These are phyloP conservation scores for Penicillium ochrochloron DNA, from an alignment of 495 filamentous ascomycete genomes.

Conservation along the genomic window DNA sequence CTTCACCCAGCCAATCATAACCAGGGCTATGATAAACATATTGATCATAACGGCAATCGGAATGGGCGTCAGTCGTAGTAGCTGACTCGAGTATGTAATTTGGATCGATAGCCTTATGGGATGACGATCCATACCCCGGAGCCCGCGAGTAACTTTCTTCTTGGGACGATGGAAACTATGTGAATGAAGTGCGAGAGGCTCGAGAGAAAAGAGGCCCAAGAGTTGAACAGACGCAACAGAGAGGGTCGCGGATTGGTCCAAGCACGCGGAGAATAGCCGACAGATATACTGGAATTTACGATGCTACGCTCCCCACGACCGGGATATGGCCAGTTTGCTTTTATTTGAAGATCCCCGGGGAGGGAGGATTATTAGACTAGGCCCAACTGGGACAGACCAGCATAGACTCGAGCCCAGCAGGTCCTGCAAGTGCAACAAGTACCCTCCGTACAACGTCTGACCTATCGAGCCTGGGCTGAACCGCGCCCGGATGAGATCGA, in stretches of 20 bases:
- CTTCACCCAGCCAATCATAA: background rate
- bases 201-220: background rate
- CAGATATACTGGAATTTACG: conserved; percentile 22
- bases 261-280: conserved; percentile 21
- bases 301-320: conserved; percentile 22
- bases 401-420: background rate
- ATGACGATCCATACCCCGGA: conserved; percentile 11
- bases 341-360: conserved; percentile 10
- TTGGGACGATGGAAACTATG: conserved; percentile 8
- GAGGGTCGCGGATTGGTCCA: conserved; percentile 4
- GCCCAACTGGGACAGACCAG: conserved; percentile 15
- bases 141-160: background rate
- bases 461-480: conserved; percentile 17
- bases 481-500: conserved; percentile 14
- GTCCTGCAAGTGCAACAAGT: background rate
- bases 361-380: background rate
- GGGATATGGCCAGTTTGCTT: conserved; percentile 4
- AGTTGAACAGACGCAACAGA: background rate
- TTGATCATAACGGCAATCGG: background rate
- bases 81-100: background rate
- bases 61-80: background rate
- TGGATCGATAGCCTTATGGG: background rate
- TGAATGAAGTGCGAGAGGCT: background rate
- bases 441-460: conserved; percentile 18
- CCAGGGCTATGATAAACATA: background rate